A percentile compares a stretch with the other conserved stretches of the same genome.
These are phyloP conservation scores for Suaeda aralocaspica DNA, from an alignment of 148 eudicot species.

Conservation along the genomic window DNA sequence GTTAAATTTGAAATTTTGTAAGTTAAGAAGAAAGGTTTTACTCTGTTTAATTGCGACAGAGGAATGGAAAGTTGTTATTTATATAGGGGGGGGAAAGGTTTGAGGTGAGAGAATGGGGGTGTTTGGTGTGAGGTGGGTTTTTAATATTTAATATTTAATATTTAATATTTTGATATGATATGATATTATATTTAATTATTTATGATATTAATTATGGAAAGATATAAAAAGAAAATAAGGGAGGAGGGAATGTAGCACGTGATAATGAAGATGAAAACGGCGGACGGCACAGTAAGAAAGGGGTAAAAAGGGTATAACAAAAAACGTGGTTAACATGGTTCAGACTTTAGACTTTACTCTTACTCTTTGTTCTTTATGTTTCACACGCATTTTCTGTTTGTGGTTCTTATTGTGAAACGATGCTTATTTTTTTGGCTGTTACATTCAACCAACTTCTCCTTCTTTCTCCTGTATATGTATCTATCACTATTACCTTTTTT, in stretches of 20 bases:
- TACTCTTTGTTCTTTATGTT: background rate
- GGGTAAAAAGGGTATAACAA: slow-evolving; percentile 2
- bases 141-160: background rate
- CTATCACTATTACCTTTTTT: too few species aligned
- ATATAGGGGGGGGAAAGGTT: slow-evolving; percentile 16
- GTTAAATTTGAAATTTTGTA: background rate
- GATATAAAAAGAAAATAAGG: background rate
- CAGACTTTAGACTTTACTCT: slow-evolving; percentile 16
- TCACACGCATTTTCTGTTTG: slow-evolving; percentile 16
- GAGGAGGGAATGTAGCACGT: slow-evolving; percentile 39
- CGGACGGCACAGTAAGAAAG: slow-evolving; percentile 12
- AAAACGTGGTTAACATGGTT: slow-evolving; percentile 22
- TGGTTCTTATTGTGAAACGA: slow-evolving; percentile 9
- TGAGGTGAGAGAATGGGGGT: background rate
- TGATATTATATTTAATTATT: too few species aligned
- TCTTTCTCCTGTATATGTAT: background rate
- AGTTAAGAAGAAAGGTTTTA: background rate
- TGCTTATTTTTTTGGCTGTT: background rate
- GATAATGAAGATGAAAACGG: slow-evolving; percentile 34
- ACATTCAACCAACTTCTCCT: background rate
- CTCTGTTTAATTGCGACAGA: slow-evolving; percentile 6
- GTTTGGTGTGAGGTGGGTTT: slow-evolving; percentile 11
- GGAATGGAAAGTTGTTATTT: slow-evolving; percentile 1
- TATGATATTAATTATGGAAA: background rate
- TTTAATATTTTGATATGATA: background rate